These are phyloP conservation scores for Polygonum aviculare DNA, from an alignment of 148 eudicot genomes.

Conservation along the genomic window DNA sequence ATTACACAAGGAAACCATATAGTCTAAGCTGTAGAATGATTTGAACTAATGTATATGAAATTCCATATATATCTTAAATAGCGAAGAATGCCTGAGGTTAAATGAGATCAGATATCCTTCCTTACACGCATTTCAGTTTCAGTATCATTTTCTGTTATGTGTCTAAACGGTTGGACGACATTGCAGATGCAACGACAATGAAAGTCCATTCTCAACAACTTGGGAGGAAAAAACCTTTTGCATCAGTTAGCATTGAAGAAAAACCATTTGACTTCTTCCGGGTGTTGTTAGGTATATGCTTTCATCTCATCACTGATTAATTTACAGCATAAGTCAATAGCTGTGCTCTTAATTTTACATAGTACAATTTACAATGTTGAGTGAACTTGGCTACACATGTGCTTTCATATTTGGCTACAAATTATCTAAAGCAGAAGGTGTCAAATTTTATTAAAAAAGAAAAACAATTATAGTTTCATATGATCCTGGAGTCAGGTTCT, in stretches of 20 bases:
- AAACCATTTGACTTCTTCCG: constrained; percentile 76
- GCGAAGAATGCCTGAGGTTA: not conserved
- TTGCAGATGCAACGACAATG: constrained; percentile 41
- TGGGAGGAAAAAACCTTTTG: constrained; percentile 41
- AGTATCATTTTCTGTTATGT: not conserved
- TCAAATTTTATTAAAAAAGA: not conserved
- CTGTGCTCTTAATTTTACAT: not conserved
- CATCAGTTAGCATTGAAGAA: constrained; percentile 64
- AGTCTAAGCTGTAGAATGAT: not conserved
- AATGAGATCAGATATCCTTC: not conserved
- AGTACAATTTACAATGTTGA: not conserved
- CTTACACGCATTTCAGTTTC: not conserved
- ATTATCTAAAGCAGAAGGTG: not conserved
- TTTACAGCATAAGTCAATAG: not conserved
- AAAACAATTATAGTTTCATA: not conserved
- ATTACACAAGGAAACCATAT: not conserved
- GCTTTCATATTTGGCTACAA: not conserved
- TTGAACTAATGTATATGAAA: not conserved
- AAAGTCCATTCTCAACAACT: constrained; percentile 31
- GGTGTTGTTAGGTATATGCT: constrained; percentile 61
- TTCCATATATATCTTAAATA: not conserved
- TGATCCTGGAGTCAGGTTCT: not conserved
- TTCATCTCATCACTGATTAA: not conserved
- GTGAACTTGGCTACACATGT: not conserved
- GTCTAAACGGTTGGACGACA: not conserved